Evolutionary conservation across 139 green algal species (phyloP), one percentile per base, ranked within the genome.

Genomic region (Desmodesmus armatus): DNA sequence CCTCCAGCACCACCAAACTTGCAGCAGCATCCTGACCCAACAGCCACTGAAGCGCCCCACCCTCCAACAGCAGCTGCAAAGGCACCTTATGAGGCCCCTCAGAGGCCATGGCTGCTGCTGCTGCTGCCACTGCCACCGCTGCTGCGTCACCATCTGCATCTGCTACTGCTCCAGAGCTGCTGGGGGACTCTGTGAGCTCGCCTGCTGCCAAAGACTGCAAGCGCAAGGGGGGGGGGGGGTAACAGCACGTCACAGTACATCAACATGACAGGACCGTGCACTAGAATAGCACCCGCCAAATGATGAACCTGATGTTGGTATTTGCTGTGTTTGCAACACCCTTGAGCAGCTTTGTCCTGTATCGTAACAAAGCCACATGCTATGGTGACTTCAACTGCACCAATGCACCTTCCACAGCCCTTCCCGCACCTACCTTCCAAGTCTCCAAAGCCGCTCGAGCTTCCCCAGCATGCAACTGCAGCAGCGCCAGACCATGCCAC

Each of bases 31-130:
- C 71, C 19, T 71, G 23, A 7, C 43, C 31, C 33, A 92, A 76
- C 66, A 94, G 88, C 91, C 91, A 94, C 29, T 83, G 80, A 37
- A 94, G 78, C 80, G 71, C 78, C 1, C 39, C 75, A n/a, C 33
- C 60, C 4, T 23, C 40, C 5, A 70, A 5, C 53, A 82, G 41
- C 31, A 93, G 79, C 31, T 82, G 78, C 41, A 91, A 27, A 31
- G 53, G 27, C 43, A 83, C 77, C 21, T 21, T 31, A 17, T 77
- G 53, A 13, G 83, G 39, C 0, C 78, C 47, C 5, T 53, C 49
- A 19, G 71, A 44, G 25, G 71, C 60, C 62, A 87, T 79, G 1
- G 71, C 49, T 31, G 66, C 74, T 35, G 77, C 53, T n/a, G 82
- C 75, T 31, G 43, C 72, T 70, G 47, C 70, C 71, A 78, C 75